phyloP scores from a whole-genome alignment of 2,329 filamentous ascomycete genomes.

The Herpotrichia juniperi region DNA sequence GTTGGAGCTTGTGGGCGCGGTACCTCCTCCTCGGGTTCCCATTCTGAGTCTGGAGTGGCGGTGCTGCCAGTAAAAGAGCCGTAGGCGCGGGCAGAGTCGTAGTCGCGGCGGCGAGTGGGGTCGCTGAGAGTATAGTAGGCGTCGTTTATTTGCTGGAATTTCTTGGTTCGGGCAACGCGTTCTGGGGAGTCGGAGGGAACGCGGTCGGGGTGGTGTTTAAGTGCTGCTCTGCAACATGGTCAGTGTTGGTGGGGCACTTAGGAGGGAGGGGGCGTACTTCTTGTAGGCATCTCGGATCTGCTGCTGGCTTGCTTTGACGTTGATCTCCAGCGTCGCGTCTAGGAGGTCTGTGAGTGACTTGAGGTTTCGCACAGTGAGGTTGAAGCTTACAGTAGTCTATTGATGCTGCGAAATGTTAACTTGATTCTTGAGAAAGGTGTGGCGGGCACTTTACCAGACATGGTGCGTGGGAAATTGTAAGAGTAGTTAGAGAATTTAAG shows the following conservation, averaged over 20 bases:
- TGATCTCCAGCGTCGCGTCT: conserved; percentile 64
- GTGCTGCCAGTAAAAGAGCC: conserved; percentile 54
- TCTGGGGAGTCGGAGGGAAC: conserved; percentile 85
- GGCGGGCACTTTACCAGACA: conserved; percentile 24
- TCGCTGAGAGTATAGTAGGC: conserved; percentile 93
- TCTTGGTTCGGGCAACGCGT: conserved; percentile 78
- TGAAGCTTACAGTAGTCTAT: conserved; percentile 33
- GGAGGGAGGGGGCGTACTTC: conserved; percentile 58
- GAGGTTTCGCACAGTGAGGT: not conserved
- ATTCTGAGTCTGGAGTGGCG: conserved; percentile 48
- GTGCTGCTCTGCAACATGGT: conserved; percentile 67
- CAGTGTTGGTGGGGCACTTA: conserved; percentile 6
- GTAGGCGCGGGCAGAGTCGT: conserved; percentile 74
- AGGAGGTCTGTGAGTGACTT: not conserved
- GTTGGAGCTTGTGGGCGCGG: conserved; percentile 45
- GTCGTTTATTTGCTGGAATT: conserved; percentile 91
- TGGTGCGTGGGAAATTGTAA: conserved; percentile 8
- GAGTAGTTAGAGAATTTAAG: not conserved
- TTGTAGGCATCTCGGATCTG: conserved; percentile 97
- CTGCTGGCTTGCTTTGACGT: conserved; percentile 75
- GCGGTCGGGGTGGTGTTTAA: conserved; percentile 93
- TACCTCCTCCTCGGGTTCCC: conserved; percentile 58
- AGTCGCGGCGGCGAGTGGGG: conserved; percentile 75
- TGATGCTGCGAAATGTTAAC: conserved; percentile 20
- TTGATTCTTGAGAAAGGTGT: not conserved